Base-by-base conservation (phyloP, 495 filamentous ascomycete species). In the Penicillium manginii region DNA sequence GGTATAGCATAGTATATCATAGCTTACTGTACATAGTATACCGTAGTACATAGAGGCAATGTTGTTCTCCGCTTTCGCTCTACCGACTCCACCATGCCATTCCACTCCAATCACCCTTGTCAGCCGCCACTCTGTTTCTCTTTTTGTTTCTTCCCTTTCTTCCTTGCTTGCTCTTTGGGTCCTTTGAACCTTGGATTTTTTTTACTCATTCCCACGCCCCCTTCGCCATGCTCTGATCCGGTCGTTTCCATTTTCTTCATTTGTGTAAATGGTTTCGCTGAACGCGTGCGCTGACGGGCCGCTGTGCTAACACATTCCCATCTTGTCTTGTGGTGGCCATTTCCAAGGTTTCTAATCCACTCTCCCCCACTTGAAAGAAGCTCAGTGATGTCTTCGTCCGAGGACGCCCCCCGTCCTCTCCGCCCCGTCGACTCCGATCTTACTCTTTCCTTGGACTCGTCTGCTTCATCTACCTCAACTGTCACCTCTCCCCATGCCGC, bases 71-170 rank as follows among this genome's bases (percentile, higher is more conserved):
- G 68, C 72, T 37, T n/a, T 29, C 26, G 26, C 26, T 6, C 23
- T 23, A 2, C 23, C 2, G 23, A 29, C 23, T 26, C 23, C 23
- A 26, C 26, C 26, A n/a, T n/a, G n/a, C n/a, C 31, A 5, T 33
- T 37, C 4, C 35, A 12, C 15, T 33, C 11, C 66, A 66, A 70
- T 56, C 59, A 39, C 70, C 69, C 70, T 72, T 68, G 68, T 71
- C 68, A 72, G 71, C 73, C 74, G 71, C 74, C 75, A 75, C 74
- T 64, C 26, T 29, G 26, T 29, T 29, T 29, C 26, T 29, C 53
- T 54, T 58, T 60, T 62, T 46, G 61, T 56, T 62, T 64, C 66
- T 68, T 66, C 60, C 60, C 56, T 63, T 52, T 47, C 53, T 60
- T 62, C 42, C 62, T 56, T 62, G 64, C 66, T 68, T 66, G 61